These are phyloP conservation scores for Wickerhamomyces hampshirensis DNA, from an alignment of 805 yeast genomes.

Conservation along the genomic window DNA sequence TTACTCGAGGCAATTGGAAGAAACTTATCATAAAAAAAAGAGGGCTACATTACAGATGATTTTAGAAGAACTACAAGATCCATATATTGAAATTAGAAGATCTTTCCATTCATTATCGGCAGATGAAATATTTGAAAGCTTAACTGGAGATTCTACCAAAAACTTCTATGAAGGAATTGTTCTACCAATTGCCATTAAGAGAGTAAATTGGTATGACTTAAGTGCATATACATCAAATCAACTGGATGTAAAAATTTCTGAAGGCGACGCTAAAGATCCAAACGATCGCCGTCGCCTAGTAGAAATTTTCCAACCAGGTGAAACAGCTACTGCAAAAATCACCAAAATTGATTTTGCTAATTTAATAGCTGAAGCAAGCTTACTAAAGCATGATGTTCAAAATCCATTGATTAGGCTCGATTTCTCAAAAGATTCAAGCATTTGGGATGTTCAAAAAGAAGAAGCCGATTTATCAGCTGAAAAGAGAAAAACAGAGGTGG, in stretches of 20 bases:
- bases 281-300: conserved; percentile 30
- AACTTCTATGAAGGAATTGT: conserved; percentile 64
- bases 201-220: conserved; percentile 47
- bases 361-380: conserved; percentile 69
- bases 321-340: conserved; percentile 83
- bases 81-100: conserved; percentile 81
- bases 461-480: conserved; percentile 57
- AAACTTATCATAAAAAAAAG: conserved; percentile 65
- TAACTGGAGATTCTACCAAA: conserved; percentile 80
- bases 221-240: conserved; percentile 51
- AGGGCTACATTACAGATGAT: conserved; percentile 79
- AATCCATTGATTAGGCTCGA: conserved; percentile 34
- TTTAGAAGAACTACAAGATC: conserved; percentile 80
- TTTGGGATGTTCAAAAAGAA: conserved; percentile 83
- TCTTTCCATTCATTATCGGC: conserved; percentile 60
- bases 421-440: conserved; percentile 47
- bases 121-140: conserved; percentile 76
- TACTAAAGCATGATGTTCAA: conserved; percentile 60
- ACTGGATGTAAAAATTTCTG: conserved; percentile 50
- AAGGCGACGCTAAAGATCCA: conserved; percentile 40
- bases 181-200: conserved; percentile 68
- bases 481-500: conserved; percentile 55
- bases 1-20: conserved; percentile 84
- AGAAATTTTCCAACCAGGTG: conserved; percentile 52
- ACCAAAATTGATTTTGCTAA: conserved; percentile 64